Conservation (phyloP, 208 protist species). For the Blechomonas ayalai region DNA sequence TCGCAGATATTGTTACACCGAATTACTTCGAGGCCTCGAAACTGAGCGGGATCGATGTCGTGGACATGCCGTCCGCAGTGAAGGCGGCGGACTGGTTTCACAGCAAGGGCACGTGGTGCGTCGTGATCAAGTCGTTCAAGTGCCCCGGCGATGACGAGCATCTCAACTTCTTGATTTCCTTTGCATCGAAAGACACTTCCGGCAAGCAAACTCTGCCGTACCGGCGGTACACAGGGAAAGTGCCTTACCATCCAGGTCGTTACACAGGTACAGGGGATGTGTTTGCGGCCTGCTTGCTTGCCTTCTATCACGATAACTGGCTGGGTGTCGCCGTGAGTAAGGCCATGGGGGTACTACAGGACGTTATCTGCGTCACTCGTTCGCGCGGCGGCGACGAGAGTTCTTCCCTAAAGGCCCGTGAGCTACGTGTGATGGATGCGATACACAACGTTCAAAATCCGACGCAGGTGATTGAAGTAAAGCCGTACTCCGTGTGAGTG, state of each 20-base stretch:
- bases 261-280: slow-evolving; percentile 87
- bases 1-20: slow-evolving; percentile 84
- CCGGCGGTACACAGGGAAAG: slow-evolving; percentile 50
- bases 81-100: slow-evolving; percentile 81
- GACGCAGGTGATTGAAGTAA: slow-evolving; percentile 24
- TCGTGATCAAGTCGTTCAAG: slow-evolving; percentile 85
- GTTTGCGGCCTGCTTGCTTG: slow-evolving; percentile 67
- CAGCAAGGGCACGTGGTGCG: slow-evolving; percentile 38
- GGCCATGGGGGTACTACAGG: slow-evolving; percentile 83
- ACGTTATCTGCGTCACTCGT: slow-evolving; percentile 60
- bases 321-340: slow-evolving; percentile 56
- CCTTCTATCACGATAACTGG: slow-evolving; percentile 31
- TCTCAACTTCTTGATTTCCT: slow-evolving; percentile 59
- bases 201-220: slow-evolving; percentile 4
- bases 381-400: slow-evolving; percentile 33
- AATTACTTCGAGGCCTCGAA: slow-evolving; percentile 93
- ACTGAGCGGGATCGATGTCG: slow-evolving; percentile 59
- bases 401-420: slow-evolving; percentile 45
- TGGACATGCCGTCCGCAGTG: slow-evolving; percentile 40
- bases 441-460: slow-evolving; percentile 47
- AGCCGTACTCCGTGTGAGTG: slow-evolving; percentile 12
- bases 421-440: slow-evolving; percentile 61
- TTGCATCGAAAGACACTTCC: slow-evolving; percentile 3
- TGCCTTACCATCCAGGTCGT: slow-evolving; percentile 64
- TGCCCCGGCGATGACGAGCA: slow-evolving; percentile 23